Conservation (phyloP, 306 rosid genomes). For the Quercus robur region DNA sequence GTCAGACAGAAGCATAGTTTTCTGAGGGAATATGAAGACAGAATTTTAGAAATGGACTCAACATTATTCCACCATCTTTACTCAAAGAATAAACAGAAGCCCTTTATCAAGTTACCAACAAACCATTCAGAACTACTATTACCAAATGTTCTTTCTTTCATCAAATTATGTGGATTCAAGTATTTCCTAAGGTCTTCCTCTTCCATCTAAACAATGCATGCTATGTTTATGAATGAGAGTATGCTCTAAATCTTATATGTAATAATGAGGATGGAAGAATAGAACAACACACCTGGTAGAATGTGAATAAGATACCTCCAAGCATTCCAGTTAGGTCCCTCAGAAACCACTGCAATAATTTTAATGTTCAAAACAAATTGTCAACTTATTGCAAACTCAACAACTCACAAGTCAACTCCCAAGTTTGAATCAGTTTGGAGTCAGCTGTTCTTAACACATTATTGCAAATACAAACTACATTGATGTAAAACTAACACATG, state of each 20-base stretch:
- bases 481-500: neutral
- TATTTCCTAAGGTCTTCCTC: neutral
- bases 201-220: neutral
- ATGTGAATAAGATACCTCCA: slow-evolving; percentile 96
- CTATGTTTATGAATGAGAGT: neutral
- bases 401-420: slow-evolving; percentile 24
- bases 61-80: neutral
- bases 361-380: slow-evolving; percentile 20
- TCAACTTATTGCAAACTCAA: slow-evolving; percentile 22
- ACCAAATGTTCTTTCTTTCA: neutral
- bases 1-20: slow-evolving; percentile 6
- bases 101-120: neutral
- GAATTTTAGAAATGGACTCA: slow-evolving; percentile 16
- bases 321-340: slow-evolving; percentile 98
- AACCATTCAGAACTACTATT: slow-evolving; percentile 3
- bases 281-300: slow-evolving; percentile 69
- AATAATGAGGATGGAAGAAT: neutral
- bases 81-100: neutral
- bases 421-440: slow-evolving; percentile 12
- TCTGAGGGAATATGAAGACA: neutral
- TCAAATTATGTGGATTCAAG: neutral
- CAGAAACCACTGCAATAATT: slow-evolving; percentile 88
- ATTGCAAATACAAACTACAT: neutral
- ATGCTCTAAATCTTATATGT: neutral
- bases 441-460: neutral